phyloP scores from a whole-genome alignment of 345 rosid species.

The Camelina laxa region DNA sequence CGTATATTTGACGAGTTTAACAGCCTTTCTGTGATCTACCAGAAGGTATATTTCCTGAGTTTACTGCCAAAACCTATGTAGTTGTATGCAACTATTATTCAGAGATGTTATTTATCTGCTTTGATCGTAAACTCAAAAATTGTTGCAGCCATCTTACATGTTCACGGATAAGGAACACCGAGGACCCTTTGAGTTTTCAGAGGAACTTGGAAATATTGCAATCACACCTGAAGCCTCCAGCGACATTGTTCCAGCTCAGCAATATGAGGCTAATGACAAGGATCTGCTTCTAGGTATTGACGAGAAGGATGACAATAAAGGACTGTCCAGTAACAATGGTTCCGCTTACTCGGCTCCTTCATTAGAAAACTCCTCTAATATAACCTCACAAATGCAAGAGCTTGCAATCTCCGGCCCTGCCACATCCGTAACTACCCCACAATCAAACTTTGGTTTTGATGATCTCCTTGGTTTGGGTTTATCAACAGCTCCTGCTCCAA shows the following conservation, averaged over 20 bases:
- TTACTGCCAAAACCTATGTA: neutral
- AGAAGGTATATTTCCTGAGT: slow-evolving; percentile 61
- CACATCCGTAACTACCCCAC: slow-evolving; percentile 44
- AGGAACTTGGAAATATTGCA: slow-evolving; percentile 72
- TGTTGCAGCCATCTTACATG: slow-evolving; percentile 95
- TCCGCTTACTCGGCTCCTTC: slow-evolving; percentile 75
- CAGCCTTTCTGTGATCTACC: slow-evolving; percentile 91
- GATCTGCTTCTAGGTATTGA: slow-evolving; percentile 80
- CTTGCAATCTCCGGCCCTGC: slow-evolving; percentile 54
- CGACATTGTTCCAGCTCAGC: slow-evolving; percentile 63
- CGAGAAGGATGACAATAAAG: slow-evolving; percentile 80
- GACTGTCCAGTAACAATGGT: slow-evolving; percentile 51
- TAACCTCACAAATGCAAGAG: slow-evolving; percentile 59
- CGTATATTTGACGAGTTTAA: slow-evolving; percentile 96
- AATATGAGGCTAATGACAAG: slow-evolving; percentile 85
- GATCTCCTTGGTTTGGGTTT: slow-evolving; percentile 83
- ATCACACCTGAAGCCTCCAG: slow-evolving; percentile 67
- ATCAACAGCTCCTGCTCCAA: slow-evolving; percentile 54
- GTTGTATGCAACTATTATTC: slow-evolving; percentile 8
- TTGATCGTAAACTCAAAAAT: slow-evolving; percentile 21
- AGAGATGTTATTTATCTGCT: slow-evolving; percentile 20
- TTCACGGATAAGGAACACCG: slow-evolving; percentile 94
- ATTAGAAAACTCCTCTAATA: slow-evolving; percentile 54
- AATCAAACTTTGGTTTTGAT: slow-evolving; percentile 73
- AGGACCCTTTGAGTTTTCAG: slow-evolving; percentile 90